Evolutionary conservation across 371 early-diverging fungal genomes (phyloP).

Genomic region (Spraguea lophii): DNA sequence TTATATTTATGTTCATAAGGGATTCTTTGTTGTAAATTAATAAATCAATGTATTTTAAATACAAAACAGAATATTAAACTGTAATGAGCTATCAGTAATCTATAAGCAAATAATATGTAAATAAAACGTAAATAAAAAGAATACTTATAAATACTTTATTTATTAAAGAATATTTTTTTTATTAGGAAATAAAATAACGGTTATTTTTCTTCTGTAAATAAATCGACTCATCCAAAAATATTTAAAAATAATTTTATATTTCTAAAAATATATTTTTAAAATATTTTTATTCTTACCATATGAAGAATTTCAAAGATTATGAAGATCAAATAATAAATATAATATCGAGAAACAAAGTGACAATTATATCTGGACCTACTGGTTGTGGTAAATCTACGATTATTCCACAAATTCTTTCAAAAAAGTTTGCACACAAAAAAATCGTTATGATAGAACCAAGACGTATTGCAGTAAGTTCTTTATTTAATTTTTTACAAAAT

Average conservation of each 20-base stretch:
- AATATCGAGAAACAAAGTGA: constrained; percentile 19
- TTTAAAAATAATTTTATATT: neutral
- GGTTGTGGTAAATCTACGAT: constrained; percentile 47
- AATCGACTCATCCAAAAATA: neutral
- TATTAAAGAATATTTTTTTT: neutral
- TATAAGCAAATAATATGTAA: neutral
- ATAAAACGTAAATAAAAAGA: neutral
- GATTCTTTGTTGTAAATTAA: too few relatives aligned
- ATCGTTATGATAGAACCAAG: constrained; percentile 45
- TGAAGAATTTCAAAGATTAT: constrained; percentile 33
- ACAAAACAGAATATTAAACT: too few relatives aligned
- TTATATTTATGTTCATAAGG: too few relatives aligned
- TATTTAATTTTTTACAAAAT: neutral
- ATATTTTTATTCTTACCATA: neutral
- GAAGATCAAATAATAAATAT: constrained; percentile 30
- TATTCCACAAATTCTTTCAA: constrained; percentile 32
- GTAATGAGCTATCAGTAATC: too few relatives aligned
- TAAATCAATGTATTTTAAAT: too few relatives aligned
- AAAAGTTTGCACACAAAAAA: neutral
- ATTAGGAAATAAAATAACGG: too few relatives aligned
- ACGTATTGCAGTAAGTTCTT: constrained; percentile 45
- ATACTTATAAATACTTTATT: neutral
- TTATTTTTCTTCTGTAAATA: neutral
- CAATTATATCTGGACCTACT: constrained; percentile 44
- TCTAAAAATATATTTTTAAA: neutral